phyloP scores from a whole-genome alignment of 805 yeast species.

The Blastobotrys robertii region DNA sequence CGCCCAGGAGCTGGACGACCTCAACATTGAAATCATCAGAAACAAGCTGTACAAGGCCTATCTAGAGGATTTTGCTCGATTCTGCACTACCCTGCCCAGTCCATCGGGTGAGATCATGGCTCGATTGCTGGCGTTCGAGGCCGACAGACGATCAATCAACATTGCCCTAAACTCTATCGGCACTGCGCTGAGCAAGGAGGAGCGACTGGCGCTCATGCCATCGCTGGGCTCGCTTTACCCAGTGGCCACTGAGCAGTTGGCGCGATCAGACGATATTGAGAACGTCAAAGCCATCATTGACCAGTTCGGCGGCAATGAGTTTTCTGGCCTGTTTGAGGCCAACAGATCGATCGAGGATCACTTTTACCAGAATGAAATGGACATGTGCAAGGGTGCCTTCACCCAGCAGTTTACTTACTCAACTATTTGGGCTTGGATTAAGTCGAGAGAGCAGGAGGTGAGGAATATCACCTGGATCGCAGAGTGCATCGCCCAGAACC shows the following conservation, averaged over 20 bases:
- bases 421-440: conserved; percentile 94
- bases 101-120: conserved; percentile 82
- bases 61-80: conserved; percentile 72
- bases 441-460: conserved; percentile 92
- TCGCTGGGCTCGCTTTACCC: conserved; percentile 75
- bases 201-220: conserved; percentile 67
- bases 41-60: conserved; percentile 89
- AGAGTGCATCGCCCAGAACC: conserved; percentile 98
- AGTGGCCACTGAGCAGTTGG: conserved; percentile 58
- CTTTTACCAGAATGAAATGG: conserved; percentile 88
- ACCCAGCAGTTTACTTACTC: conserved; percentile 92
- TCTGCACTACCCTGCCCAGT: conserved; percentile 51
- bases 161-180: conserved; percentile 84
- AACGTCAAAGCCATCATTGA: conserved; percentile 43
- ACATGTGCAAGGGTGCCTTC: conserved; percentile 81
- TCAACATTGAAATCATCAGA: conserved; percentile 90
- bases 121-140: conserved; percentile 74
- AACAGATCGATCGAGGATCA: conserved; percentile 79
- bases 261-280: conserved; percentile 78
- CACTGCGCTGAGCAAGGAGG: conserved; percentile 66
- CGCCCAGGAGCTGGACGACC: conserved; percentile 80
- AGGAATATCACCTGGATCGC: conserved; percentile 99
- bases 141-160: conserved; percentile 89
- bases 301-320: conserved; percentile 20
- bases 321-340: conserved; percentile 37